phyloP scores from a whole-genome alignment of 371 early-diverging fungal genomes.

The Apophysomyces ossiformis region DNA sequence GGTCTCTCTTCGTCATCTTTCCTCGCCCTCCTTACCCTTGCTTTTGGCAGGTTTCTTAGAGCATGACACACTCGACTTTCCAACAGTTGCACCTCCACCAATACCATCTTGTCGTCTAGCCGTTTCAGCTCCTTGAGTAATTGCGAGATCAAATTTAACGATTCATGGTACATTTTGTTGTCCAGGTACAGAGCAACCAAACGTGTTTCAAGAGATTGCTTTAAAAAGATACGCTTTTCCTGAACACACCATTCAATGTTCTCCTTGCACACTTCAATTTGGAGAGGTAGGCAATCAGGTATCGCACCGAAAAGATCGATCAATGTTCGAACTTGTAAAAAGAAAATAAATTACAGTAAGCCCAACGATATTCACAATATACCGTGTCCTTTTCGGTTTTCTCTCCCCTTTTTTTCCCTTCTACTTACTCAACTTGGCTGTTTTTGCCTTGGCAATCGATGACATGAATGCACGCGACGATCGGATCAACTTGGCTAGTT shows the following conservation, averaged over 20 bases:
- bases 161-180: constrained; percentile 92
- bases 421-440: constrained; percentile 87
- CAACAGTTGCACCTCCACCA: constrained; percentile 96
- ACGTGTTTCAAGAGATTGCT: constrained; percentile 93
- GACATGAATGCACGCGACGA: constrained; percentile 80
- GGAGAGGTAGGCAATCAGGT: constrained; percentile 84
- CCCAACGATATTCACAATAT: not conserved
- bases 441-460: constrained; percentile 93
- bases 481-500: constrained; percentile 82
- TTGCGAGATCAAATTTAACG: constrained; percentile 81
- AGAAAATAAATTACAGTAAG: not conserved
- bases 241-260: constrained; percentile 90
- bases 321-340: constrained; percentile 73
- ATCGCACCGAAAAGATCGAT: constrained; percentile 91
- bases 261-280: constrained; percentile 92
- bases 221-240: constrained; percentile 93
- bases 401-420: not conserved
- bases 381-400: not conserved
- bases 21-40: constrained; percentile 64
- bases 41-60: constrained; percentile 91
- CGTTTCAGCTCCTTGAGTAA: constrained; percentile 96
- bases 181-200: constrained; percentile 91
- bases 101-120: constrained; percentile 96
- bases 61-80: constrained; percentile 96
- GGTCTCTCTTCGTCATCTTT: no score